These are phyloP conservation scores for Tetrahymena elliotti DNA, from an alignment of 73 alveolate genomes.

Conservation along the genomic window DNA sequence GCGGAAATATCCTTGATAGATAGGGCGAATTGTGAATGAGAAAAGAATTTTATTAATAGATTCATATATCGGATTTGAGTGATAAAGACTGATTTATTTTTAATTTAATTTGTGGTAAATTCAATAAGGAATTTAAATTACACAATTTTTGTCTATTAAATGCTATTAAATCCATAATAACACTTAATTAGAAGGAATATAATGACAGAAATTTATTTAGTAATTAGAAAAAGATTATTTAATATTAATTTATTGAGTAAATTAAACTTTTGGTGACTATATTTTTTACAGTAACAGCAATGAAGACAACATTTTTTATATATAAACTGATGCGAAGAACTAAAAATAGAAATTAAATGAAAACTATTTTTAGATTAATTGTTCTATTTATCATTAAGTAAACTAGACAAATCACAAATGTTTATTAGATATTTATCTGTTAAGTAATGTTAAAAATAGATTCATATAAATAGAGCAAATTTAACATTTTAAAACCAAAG, in stretches of 20 bases:
- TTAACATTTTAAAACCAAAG: too few relatives aligned
- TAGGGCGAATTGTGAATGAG: background rate
- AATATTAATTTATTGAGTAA: too few relatives aligned
- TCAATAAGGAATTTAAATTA: too few relatives aligned
- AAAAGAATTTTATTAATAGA: too few relatives aligned
- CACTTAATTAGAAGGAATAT: background rate
- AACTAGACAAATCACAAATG: background rate
- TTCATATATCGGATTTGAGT: background rate
- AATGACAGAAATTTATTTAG: background rate
- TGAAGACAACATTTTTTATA: background rate
- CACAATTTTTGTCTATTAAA: background rate
- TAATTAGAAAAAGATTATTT: background rate
- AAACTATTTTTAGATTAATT: background rate
- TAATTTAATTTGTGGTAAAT: background rate
- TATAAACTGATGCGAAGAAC: background rate
- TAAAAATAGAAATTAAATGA: too few relatives aligned
- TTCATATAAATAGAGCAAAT: too few relatives aligned
- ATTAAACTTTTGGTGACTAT: too few relatives aligned
- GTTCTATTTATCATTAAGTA: background rate
- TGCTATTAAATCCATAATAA: background rate
- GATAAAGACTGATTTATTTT: background rate
- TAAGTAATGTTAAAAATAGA: too few relatives aligned
- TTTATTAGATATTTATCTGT: background rate
- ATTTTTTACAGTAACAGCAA: background rate
- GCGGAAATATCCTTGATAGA: background rate